Percentiles rank a stretch among this genome's conserved stretches.
Evolutionary conservation across 164 flowering plant species (phyloP).

Genomic region (Liriodendron chinense): DNA sequence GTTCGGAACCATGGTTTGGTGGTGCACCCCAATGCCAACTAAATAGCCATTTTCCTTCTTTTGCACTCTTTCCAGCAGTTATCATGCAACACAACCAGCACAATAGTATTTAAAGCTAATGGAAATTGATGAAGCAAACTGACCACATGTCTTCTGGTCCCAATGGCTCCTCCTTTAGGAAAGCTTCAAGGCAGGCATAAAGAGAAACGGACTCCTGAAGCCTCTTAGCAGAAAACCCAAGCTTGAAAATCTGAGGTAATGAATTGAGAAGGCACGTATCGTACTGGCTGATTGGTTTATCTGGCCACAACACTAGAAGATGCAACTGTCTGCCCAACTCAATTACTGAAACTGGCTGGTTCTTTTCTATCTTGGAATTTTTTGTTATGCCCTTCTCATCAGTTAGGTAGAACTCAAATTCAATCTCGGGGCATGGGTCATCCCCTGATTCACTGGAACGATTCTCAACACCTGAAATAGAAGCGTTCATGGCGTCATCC

Average conservation of each 20-base stretch:
- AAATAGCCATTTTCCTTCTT: too few relatives aligned
- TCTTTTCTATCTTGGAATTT: slow-evolving; percentile 42
- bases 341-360: slow-evolving; percentile 19
- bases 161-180: slow-evolving; percentile 92
- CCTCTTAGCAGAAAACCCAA: slow-evolving; percentile 45
- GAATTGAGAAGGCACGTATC: slow-evolving; percentile 45
- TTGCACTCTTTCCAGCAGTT: too few relatives aligned
- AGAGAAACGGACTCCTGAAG: slow-evolving; percentile 79
- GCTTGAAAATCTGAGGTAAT: slow-evolving; percentile 70
- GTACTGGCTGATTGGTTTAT: slow-evolving; percentile 40
- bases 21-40: too few relatives aligned
- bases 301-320: slow-evolving; percentile 68
- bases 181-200: slow-evolving; percentile 88
- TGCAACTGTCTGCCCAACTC: not conserved
- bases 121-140: slow-evolving; percentile 24
- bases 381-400: slow-evolving; percentile 58
- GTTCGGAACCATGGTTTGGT: too few relatives aligned
- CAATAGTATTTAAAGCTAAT: not conserved
- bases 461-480: slow-evolving; percentile 20
- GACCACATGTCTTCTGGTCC: slow-evolving; percentile 99
- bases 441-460: slow-evolving; percentile 19
- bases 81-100: too few relatives aligned
- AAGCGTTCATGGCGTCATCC: slow-evolving; percentile 19
- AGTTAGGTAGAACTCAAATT: slow-evolving; percentile 51
- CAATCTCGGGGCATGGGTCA: slow-evolving; percentile 29